Base-by-base conservation (phyloP, 176 grass and related monocot species). In the Aechmea fasciata region DNA sequence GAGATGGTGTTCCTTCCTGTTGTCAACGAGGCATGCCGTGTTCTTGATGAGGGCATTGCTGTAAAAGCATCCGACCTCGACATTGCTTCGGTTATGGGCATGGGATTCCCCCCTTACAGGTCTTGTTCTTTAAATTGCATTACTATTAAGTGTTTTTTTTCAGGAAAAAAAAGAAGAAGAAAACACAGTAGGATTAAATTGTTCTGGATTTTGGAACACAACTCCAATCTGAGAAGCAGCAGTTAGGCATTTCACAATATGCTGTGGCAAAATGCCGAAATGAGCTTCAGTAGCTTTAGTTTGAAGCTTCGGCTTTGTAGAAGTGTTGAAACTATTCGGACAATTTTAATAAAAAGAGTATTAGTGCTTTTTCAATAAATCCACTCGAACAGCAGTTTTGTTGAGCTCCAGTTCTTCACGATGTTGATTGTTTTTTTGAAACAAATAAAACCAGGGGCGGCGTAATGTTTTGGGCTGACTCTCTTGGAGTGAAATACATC, bases 31-130 rank as follows among this genome's bases (percentile, higher is more conserved):
- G 92, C 88, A 0, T 96, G 92, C 24, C 92, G 88, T 41, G 85
- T 96, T 33, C 83, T 96, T 19, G 92, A 85, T 11, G 88, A 92
- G 79, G 83, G 85, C 63, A 96, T 96, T 8, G 72, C 81, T 15
- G 88, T 96, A 52, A 96, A 92, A 69, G 75, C 92, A 73, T 92
- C 88, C 12, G 92, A 96, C 64, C 88, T 96, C 12, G 88, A 96
- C 52, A 92, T 92, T 33, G 92, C 92, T 48, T 92, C 92, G 6
- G 77, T 92, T 64, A 91, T 96, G 0, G 92, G 88, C 70, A 91
- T 91, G 85, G 92, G 92, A 1, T 96, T 96, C 83, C 92, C 92
- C 69, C 83, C 92, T 66, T 89, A 96, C 69, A 89, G 88, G 91
- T 91, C 52, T 41, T 50, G 47, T 3, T 68, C 67, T 26, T 50